A percentile compares a stretch with the other conserved stretches of the same genome.
Evolutionary conservation across 768 basidiomycete genomes (phyloP).

Genomic region (Suillus weaverae): DNA sequence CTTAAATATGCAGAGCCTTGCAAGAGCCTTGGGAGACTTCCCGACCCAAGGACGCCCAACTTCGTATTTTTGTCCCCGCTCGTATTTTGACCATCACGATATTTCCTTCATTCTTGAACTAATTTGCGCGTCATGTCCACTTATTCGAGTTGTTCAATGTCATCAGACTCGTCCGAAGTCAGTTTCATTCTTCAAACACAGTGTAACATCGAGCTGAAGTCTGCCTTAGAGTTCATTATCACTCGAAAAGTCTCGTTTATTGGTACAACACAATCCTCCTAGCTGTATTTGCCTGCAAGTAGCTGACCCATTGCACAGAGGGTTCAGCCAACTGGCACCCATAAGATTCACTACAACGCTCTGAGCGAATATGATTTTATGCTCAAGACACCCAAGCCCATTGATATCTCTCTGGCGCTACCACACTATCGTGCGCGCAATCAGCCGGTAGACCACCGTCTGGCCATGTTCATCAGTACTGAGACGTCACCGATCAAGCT

Average conservation of each 20-base stretch:
- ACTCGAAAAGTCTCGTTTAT: conserved; percentile 16
- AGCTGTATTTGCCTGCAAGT: not conserved
- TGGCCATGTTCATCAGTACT: conserved; percentile 66
- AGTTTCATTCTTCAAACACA: conserved; percentile 5
- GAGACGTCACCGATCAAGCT: conserved; percentile 58
- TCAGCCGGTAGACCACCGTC: conserved; percentile 70
- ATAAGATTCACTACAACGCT: conserved; percentile 64
- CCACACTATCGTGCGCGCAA: conserved; percentile 78
- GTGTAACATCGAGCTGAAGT: conserved; percentile 10
- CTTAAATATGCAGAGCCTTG: conserved; percentile 12
- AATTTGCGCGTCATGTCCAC: conserved; percentile 21
- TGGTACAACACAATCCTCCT: conserved; percentile 15
- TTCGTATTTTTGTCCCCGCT: conserved; percentile 1
- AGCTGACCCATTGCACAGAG: conserved; percentile 19
- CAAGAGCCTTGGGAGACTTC: not conserved
- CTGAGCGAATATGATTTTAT: conserved; percentile 69
- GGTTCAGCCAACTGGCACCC: conserved; percentile 44
- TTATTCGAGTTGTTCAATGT: conserved; percentile 21
- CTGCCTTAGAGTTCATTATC: conserved; percentile 25
- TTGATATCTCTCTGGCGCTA: conserved; percentile 68
- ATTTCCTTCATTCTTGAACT: conserved; percentile 3
- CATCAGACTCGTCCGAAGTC: conserved; percentile 23
- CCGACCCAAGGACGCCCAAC: conserved; percentile 10
- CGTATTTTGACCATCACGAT: not conserved
- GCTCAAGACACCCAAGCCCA: conserved; percentile 48